Base-by-base conservation (phyloP, 129 eudicot species). In the Artemisia tridentata region DNA sequence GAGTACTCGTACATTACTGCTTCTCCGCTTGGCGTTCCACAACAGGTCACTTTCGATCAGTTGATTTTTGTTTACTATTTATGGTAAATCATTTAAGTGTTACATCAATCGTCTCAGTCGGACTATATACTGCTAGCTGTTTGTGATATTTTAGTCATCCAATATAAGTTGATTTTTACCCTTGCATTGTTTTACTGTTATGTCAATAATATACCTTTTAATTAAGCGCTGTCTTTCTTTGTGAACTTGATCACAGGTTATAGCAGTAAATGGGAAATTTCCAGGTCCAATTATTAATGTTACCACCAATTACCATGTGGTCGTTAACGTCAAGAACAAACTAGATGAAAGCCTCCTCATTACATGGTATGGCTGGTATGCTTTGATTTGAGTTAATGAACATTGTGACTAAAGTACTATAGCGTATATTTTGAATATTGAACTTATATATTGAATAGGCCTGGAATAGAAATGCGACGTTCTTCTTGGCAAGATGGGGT, bases 401-500 rank as follows among this genome's bases (percentile, higher is more conserved):
- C 49, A 63, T 20, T 51, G n/a, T 23, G 4, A 51, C 64, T 17
- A 7, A 3, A 25, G 17, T n/a, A 3, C 7, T 63, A 13, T 58
- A 11, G n/a, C 43, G 38, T 18, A 14, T 41, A 14, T 63, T 27
- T 17, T 84, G 73, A 66, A 71, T 63, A 14, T n/a, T 19, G 57
- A 71, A 53, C 29, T 47, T 74, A 8, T 31, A 17, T 68, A 43
- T 43, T 45, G 21, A 20, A 41, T 75, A 93, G 99, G 97, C 67
- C 91, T 29, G 99, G 99, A 46, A 81, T 93, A 29, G 92, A 93
- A 74, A 88, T 90, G 99, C 89, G 97, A 1, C 96, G 88, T 63
- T 55, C 92, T 65, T 85, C 97, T n/a, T 95, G 99, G 99, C 91
- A 95, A 83, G 99, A 90, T 57, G 97, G 99, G 27, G 96, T 95